Evolutionary conservation across 345 rosid species (phyloP).

Genomic region (Hibiscus tridactylites): DNA sequence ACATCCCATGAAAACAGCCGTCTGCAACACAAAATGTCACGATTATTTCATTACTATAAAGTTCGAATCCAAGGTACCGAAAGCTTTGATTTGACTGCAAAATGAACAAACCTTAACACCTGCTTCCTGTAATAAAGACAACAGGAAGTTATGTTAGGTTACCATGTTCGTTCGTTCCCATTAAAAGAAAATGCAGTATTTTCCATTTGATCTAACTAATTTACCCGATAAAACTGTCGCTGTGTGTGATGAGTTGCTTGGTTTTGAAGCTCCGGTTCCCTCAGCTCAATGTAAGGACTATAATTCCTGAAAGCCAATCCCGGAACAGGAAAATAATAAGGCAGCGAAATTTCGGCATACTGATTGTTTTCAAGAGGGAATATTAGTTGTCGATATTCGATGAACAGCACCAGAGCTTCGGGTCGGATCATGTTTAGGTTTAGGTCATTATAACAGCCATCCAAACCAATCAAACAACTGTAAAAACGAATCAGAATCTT

Average conservation of each 20-base stretch:
- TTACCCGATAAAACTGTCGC: slow-evolving; percentile 61
- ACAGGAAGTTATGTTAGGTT: neutral
- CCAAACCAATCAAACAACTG: slow-evolving; percentile 46
- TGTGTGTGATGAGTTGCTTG: slow-evolving; percentile 37
- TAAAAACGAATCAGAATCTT: neutral
- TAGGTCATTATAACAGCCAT: slow-evolving; percentile 38
- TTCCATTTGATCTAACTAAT: neutral
- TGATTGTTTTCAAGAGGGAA: slow-evolving; percentile 25
- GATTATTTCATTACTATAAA: neutral
- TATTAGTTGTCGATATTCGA: slow-evolving; percentile 32
- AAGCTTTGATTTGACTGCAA: neutral
- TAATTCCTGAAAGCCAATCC: slow-evolving; percentile 55
- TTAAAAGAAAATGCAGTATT: neutral
- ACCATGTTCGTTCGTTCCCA: neutral
- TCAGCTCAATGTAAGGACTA: slow-evolving; percentile 44
- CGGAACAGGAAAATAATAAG: slow-evolving; percentile 28
- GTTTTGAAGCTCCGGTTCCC: slow-evolving; percentile 32
- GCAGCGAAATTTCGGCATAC: slow-evolving; percentile 13
- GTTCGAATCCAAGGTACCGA: neutral
- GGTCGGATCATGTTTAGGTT: slow-evolving; percentile 24
- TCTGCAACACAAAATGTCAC: slow-evolving; percentile 26
- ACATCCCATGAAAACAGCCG: slow-evolving; percentile 78
- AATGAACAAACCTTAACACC: slow-evolving; percentile 53
- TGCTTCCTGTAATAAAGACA: slow-evolving; percentile 53
- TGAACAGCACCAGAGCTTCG: slow-evolving; percentile 37